Evolutionary conservation across 164 flowering plant genomes (phyloP).

Genomic region (Akebia trifoliata): DNA sequence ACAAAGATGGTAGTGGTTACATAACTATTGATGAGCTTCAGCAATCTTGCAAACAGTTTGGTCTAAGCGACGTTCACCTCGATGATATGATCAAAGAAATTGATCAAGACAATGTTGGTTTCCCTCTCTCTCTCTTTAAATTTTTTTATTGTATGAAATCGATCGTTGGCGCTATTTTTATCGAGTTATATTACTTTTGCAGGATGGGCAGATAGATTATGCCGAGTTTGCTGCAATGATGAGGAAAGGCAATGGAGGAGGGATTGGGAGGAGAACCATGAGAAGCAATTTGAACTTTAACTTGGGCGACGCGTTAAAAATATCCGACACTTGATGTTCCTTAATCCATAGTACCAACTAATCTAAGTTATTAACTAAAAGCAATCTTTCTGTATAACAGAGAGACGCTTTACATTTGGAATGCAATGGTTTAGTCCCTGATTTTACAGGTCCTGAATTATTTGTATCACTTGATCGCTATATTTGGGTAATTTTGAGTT

Average conservation of each 20-base stretch:
- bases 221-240: conserved; percentile 84
- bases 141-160: neutral
- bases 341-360: neutral
- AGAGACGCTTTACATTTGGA: neutral
- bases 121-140: neutral
- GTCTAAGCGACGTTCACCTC: conserved; percentile 62
- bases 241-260: conserved; percentile 68
- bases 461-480: too few relatives aligned
- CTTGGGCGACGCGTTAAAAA: conserved; percentile 61
- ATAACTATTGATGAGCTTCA: conserved; percentile 87
- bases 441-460: neutral
- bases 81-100: conserved; percentile 79
- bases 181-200: conserved; percentile 7
- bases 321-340: conserved; percentile 11
- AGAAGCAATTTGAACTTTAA: conserved; percentile 58
- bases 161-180: conserved; percentile 6
- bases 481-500: too few relatives aligned
- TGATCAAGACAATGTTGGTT: conserved; percentile 76
- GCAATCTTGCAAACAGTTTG: conserved; percentile 78
- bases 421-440: neutral
- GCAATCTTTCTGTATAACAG: conserved; percentile 10
- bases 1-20: conserved; percentile 88
- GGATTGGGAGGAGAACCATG: conserved; percentile 72
- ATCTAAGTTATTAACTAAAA: conserved; percentile 4
- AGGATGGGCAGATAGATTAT: conserved; percentile 90